Percentiles rank a stretch among this genome's conserved stretches.
These are phyloP conservation scores for Botrytis galanthina DNA, from an alignment of 2,329 filamentous ascomycete species.

Conservation along the genomic window DNA sequence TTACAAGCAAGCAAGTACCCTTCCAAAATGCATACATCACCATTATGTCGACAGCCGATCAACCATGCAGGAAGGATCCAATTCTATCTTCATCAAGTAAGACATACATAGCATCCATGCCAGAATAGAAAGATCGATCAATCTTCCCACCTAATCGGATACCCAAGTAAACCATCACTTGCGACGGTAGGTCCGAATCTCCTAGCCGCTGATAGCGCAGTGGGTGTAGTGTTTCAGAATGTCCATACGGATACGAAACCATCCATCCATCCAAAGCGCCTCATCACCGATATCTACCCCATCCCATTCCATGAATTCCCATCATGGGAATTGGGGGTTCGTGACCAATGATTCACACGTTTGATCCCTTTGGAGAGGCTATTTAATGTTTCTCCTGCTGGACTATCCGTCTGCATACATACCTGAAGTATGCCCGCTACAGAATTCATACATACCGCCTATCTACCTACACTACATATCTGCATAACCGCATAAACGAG, in stretches of 20 bases:
- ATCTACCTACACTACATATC: neutral
- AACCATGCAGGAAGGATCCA: neutral
- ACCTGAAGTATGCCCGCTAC: neutral
- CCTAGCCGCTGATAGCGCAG: neutral
- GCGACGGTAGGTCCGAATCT: neutral
- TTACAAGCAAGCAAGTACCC: neutral
- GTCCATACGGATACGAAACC: neutral
- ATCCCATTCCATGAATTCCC: neutral
- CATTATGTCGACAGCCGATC: neutral
- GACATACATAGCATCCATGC: neutral
- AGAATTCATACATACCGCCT: neutral
- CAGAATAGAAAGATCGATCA: neutral
- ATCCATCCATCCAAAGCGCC: too few species aligned
- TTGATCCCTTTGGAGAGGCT: too few species aligned
- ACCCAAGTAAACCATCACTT: neutral
- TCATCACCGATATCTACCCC: too few species aligned
- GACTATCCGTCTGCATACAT: neutral
- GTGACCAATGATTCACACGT: neutral
- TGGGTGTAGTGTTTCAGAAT: constrained; percentile 5
- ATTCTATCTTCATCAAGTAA: neutral
- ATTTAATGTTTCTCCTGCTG: too few species aligned
- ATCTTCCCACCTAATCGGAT: neutral
- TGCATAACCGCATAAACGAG: neutral
- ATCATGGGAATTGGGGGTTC: neutral
- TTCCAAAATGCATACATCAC: constrained; percentile 2